Conservation (phyloP, 2,329 filamentous ascomycete species). For the Fusarium sp. region DNA sequence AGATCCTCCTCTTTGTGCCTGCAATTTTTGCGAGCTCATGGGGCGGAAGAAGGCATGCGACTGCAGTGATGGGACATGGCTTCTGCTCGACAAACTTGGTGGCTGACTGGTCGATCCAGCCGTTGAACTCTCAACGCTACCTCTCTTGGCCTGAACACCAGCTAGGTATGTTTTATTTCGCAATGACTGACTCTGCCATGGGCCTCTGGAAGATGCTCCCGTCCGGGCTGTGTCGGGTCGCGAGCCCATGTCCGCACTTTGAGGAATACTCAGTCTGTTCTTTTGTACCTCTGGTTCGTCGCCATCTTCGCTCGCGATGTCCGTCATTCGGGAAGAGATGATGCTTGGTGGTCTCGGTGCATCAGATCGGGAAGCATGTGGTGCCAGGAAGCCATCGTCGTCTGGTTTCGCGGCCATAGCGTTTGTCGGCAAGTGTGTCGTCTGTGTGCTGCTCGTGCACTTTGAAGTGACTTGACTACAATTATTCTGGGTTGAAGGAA, state of each 20-base stretch:
- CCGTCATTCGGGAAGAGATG: slow-evolving; percentile 78
- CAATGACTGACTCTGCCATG: slow-evolving; percentile 67
- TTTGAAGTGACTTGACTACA: slow-evolving; percentile 25
- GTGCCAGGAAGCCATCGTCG: slow-evolving; percentile 53
- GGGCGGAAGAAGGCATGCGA: slow-evolving; percentile 94
- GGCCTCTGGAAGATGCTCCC: slow-evolving; percentile 54
- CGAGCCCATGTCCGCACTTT: slow-evolving; percentile 58
- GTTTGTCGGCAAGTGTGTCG: slow-evolving; percentile 27
- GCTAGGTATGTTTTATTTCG: slow-evolving; percentile 59
- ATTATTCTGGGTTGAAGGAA: slow-evolving; percentile 12
- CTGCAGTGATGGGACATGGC: slow-evolving; percentile 89
- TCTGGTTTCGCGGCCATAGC: slow-evolving; percentile 53
- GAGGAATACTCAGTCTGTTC: slow-evolving; percentile 46
- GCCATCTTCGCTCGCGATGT: slow-evolving; percentile 69
- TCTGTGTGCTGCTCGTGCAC: slow-evolving; percentile 23
- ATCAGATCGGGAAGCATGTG: slow-evolving; percentile 56
- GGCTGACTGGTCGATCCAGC: slow-evolving; percentile 63
- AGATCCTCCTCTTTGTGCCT: slow-evolving; percentile 81
- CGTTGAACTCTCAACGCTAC: slow-evolving; percentile 56
- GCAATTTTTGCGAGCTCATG: slow-evolving; percentile 95
- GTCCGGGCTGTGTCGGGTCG: slow-evolving; percentile 67
- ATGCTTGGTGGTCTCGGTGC: slow-evolving; percentile 68
- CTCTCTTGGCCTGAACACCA: slow-evolving; percentile 58
- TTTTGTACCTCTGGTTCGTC: slow-evolving; percentile 53
- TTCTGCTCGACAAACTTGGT: slow-evolving; percentile 76